A percentile compares a stretch with the other conserved stretches of the same genome.
Evolutionary conservation across 2,329 filamentous ascomycete genomes (phyloP).

Genomic region (Penicillium sp.): DNA sequence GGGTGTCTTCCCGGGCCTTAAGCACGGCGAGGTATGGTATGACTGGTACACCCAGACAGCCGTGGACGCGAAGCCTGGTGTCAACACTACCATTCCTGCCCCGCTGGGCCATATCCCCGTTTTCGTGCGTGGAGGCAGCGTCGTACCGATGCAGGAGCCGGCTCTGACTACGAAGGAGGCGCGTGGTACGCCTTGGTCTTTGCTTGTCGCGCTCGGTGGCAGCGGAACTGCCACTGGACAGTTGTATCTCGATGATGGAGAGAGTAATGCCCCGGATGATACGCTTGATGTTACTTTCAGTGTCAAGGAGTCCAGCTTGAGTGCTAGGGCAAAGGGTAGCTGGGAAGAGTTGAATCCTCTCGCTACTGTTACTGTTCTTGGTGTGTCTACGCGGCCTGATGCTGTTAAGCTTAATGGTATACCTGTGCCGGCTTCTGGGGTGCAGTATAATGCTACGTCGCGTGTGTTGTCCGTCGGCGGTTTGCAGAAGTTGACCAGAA

Average conservation of each 20-base stretch:
- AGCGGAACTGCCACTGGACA: conserved; percentile 51
- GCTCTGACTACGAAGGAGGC: conserved; percentile 58
- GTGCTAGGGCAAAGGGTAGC: conserved; percentile 42
- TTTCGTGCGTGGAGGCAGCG: conserved; percentile 58
- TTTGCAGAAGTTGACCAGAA: conserved; percentile 42
- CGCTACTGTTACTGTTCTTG: conserved; percentile 56
- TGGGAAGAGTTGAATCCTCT: conserved; percentile 52
- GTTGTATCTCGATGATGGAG: conserved; percentile 68
- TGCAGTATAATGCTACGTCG: conserved; percentile 43
- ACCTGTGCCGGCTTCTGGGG: conserved; percentile 35
- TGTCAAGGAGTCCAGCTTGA: conserved; percentile 35
- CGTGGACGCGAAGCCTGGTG: conserved; percentile 44
- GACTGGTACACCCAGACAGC: conserved; percentile 66
- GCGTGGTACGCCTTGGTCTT: conserved; percentile 56
- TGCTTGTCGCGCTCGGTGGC: conserved; percentile 54
- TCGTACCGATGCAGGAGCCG: conserved; percentile 61
- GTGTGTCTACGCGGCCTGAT: conserved; percentile 39
- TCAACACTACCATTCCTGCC: conserved; percentile 53
- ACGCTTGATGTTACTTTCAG: conserved; percentile 46
- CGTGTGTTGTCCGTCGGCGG: conserved; percentile 46
- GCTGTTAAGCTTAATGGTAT: conserved; percentile 47
- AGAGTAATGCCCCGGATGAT: conserved; percentile 51
- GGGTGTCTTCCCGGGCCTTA: conserved; percentile 61
- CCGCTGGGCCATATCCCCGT: conserved; percentile 63
- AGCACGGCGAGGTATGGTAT: conserved; percentile 58